Percentiles rank a stretch among this genome's conserved stretches.
Conservation (phyloP, 2,329 filamentous ascomycete species). For the Pseudogymnoascus sp. region DNA sequence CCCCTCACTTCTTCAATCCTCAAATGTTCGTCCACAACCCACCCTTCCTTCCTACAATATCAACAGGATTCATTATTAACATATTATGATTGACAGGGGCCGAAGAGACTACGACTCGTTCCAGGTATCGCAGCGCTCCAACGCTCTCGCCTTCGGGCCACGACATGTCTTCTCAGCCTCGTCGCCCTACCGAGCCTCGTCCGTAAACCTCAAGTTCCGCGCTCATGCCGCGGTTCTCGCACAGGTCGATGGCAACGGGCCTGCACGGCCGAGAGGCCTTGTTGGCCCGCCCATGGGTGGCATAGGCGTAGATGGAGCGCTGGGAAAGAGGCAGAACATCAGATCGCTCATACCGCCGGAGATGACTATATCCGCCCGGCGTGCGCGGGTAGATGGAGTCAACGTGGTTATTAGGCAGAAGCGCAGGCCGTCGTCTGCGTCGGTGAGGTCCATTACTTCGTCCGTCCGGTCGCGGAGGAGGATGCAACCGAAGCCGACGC, state of each 20-base stretch:
- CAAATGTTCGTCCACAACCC: background rate
- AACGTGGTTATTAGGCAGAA: slow-evolving; percentile 10
- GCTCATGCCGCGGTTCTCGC: slow-evolving; percentile 10
- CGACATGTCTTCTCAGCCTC: slow-evolving; percentile 14
- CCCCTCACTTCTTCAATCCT: background rate
- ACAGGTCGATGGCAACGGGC: slow-evolving; percentile 14
- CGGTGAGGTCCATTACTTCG: slow-evolving; percentile 13
- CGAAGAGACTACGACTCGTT: slow-evolving; percentile 15
- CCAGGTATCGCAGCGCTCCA: slow-evolving; percentile 15
- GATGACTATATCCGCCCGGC: background rate
- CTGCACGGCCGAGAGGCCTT: slow-evolving; percentile 10
- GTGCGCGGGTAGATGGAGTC: background rate
- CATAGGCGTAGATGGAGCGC: background rate
- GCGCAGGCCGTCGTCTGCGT: slow-evolving; percentile 12
- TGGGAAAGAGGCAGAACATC: slow-evolving; percentile 9
- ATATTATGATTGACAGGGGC: slow-evolving; percentile 1
- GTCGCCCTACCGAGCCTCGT: slow-evolving; percentile 6
- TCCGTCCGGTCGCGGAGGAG: slow-evolving; percentile 14
- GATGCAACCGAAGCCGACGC: slow-evolving; percentile 8
- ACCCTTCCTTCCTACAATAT: too few relatives aligned
- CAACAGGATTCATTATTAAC: background rate
- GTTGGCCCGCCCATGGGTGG: background rate
- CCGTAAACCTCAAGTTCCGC: slow-evolving; percentile 5
- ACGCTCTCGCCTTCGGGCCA: slow-evolving; percentile 17
- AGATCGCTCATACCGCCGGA: slow-evolving; percentile 14